A percentile compares a stretch with the other conserved stretches of the same genome.
These are phyloP conservation scores for Fusarium irregulare DNA, from an alignment of 2,329 filamentous ascomycete genomes.

Conservation along the genomic window DNA sequence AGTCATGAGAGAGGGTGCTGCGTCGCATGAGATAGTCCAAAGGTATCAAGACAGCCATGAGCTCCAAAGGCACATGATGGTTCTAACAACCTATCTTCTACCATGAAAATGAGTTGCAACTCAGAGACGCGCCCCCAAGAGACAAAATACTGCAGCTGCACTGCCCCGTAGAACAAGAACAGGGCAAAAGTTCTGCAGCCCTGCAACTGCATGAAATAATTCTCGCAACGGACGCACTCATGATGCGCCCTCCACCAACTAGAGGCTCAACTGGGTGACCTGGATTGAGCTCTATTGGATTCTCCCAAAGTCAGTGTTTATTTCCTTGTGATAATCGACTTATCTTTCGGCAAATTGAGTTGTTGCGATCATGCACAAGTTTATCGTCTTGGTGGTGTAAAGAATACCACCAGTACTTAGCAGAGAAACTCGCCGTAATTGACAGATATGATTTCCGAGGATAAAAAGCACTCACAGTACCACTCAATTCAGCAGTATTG, in stretches of 20 bases:
- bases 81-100: constrained; percentile 7
- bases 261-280: constrained; percentile 3
- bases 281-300: constrained; percentile 10
- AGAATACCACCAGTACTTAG: constrained; percentile 6
- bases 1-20: constrained; percentile 29
- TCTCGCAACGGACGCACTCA: constrained; percentile 32
- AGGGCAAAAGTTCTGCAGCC: constrained; percentile 18
- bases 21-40: constrained; percentile 10
- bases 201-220: constrained; percentile 26
- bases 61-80: neutral
- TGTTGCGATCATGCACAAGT: constrained; percentile 24
- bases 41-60: constrained; percentile 7
- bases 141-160: constrained; percentile 20
- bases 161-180: constrained; percentile 7
- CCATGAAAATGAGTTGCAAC: constrained; percentile 17
- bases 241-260: constrained; percentile 23
- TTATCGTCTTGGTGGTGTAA: constrained; percentile 11
- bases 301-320: neutral
- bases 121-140: constrained; percentile 24
- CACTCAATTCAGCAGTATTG: neutral
- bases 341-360: neutral
- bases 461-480: neutral
- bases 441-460: neutral
- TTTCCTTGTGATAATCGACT: constrained; percentile 15
- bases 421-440: constrained; percentile 5